phyloP scores from a whole-genome alignment of 192 early-diverging fungal genomes.

The Backusella tuberculispora region DNA sequence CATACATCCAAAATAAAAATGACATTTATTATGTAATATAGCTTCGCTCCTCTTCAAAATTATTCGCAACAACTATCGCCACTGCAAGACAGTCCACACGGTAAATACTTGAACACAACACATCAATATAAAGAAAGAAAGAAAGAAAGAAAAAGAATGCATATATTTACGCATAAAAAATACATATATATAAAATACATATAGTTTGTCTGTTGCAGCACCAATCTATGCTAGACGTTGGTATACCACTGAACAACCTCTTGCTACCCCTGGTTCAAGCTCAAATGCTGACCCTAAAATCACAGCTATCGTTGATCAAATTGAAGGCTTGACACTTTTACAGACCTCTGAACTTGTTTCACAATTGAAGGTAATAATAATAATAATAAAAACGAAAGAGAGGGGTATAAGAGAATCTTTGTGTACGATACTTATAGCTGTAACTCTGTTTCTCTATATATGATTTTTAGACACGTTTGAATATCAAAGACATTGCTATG shows the following conservation, averaged over 20 bases:
- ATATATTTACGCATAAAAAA: background rate
- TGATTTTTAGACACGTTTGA: slow-evolving; percentile 69
- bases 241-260: slow-evolving; percentile 50
- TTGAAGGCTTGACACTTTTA: slow-evolving; percentile 88
- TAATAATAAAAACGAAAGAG: slow-evolving; percentile 1
- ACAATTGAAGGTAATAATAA: slow-evolving; percentile 76
- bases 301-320: slow-evolving; percentile 84
- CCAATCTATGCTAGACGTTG: slow-evolving; percentile 30
- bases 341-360: slow-evolving; percentile 90
- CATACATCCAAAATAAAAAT: too few species aligned
- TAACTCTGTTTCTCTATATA: too few species aligned
- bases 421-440: background rate
- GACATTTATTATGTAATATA: background rate
- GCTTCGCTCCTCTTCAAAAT: slow-evolving; percentile 37
- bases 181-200: background rate
- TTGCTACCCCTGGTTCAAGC: slow-evolving; percentile 66
- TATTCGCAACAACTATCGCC: slow-evolving; percentile 16
- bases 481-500: slow-evolving; percentile 92
- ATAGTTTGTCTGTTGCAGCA: slow-evolving; percentile 22
- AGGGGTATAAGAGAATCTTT: background rate
- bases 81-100: slow-evolving; percentile 29
- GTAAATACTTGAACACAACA: background rate
- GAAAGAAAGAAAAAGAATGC: background rate
- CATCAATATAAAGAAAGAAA: background rate
- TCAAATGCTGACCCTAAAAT: slow-evolving; percentile 70